Evolutionary conservation across 352 stramenopile genomes (phyloP), one percentile per base, ranked within the genome.

Genomic region (Stramenopiles sp.): DNA sequence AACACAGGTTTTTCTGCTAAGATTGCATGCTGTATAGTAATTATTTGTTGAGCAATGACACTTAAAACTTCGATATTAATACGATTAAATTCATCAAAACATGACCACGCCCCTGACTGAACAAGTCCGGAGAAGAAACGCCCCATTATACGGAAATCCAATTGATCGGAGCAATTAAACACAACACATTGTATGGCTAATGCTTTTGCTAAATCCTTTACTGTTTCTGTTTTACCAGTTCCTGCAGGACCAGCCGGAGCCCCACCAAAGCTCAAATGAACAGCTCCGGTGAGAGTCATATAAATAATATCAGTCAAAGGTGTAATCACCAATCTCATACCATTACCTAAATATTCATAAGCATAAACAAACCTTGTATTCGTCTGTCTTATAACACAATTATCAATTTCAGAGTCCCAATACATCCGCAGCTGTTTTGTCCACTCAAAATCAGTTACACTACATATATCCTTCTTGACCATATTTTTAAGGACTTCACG

Each of bases 101-200:
- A 90, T 3, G 71, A 73, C 74, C 74, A 90, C 3, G 74, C 71
- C 2, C 72, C 72, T 1, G 71, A 66, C 42, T 87, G 71, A 1
- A 71, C 72, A 0, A 88, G 52, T 8, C 74, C 74, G 0, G 72
- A 88, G 54, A 88, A 90, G 53, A 89, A 90, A 0, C 73, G 52
- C 0, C 74, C 74, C 74, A 90, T 90, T 49, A 90, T 88, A 49
- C 88, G 86, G 55, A 86, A 89, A 52, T 90, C 72, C 22, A 90
- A 51, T 3, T 71, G 69, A 34, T 88, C 73, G 0, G 73, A 89
- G 43, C 74, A 90, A 51, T 90, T 90, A 43, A 90, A 90, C 3
- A 90, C 74, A 26, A 90, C 73, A 38, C 71, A 87, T 40, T 88
- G 73, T 4, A 83, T 66, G 2, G 71, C 74, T 7, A 90, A 49